Evolutionary conservation across 2,329 filamentous ascomycete genomes (phyloP).

Genomic region (Sarocladium oryzae): DNA sequence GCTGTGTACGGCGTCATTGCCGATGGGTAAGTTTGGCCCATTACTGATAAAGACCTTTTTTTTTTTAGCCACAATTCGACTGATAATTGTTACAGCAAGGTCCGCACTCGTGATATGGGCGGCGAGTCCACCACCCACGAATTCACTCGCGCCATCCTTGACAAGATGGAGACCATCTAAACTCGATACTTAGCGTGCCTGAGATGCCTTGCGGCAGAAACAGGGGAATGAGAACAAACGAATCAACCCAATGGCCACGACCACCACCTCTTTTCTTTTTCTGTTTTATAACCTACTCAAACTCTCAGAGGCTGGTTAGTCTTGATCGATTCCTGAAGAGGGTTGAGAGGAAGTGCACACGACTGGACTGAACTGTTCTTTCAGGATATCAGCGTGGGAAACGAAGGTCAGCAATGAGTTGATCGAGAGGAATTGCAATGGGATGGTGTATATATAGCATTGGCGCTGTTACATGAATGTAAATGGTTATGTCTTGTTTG

Average conservation of each 20-base stretch:
- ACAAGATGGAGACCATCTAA: constrained; percentile 85
- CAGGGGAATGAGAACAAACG: background rate
- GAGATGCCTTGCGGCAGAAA: background rate
- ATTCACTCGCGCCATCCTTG: constrained; percentile 89
- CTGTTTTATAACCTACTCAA: background rate
- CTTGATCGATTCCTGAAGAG: background rate
- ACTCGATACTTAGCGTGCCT: constrained; percentile 11
- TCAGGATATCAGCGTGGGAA: background rate
- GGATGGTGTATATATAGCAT: constrained; percentile 9
- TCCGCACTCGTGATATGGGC: constrained; percentile 93
- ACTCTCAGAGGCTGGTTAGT: background rate
- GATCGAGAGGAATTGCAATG: background rate
- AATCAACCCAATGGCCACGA: background rate
- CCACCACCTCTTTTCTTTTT: constrained; percentile 7
- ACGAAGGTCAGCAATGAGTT: background rate
- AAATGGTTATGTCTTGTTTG: constrained; percentile 5
- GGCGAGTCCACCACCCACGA: constrained; percentile 84
- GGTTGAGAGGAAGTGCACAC: background rate
- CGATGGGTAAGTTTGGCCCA: constrained; percentile 63
- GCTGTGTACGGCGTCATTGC: constrained; percentile 72
- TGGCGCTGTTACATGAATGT: constrained; percentile 8
- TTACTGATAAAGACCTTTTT: background rate
- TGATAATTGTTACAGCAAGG: constrained; percentile 57
- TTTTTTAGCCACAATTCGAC: no score
- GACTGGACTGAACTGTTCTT: background rate